Conservation (phyloP, 2,329 filamentous ascomycete genomes). For the Arthrobotrys sphaeroides region DNA sequence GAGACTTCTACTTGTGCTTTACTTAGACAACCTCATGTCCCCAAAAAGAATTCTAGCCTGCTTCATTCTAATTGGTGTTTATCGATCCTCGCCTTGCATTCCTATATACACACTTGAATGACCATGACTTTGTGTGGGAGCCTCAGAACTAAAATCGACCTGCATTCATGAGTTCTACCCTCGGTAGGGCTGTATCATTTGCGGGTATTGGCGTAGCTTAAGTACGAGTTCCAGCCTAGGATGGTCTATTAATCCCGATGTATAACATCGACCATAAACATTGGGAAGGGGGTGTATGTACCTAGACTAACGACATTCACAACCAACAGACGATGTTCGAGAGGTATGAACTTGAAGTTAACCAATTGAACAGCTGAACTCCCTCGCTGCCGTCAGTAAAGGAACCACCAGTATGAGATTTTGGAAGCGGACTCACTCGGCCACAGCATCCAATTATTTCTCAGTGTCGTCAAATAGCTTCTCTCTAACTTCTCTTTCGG, state of each 20-base stretch:
- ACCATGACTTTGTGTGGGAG: not conserved
- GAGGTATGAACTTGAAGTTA: slow-evolving; percentile 87
- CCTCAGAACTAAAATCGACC: not conserved
- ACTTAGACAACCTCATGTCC: slow-evolving; percentile 28
- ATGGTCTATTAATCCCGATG: not conserved
- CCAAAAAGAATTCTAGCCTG: slow-evolving; percentile 15
- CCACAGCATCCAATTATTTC: slow-evolving; percentile 89
- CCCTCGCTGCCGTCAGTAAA: not conserved
- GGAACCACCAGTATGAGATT: not conserved
- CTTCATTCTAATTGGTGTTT: slow-evolving; percentile 15
- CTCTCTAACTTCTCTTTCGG: slow-evolving; percentile 75
- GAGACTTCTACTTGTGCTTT: slow-evolving; percentile 47
- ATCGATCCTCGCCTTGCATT: not conserved
- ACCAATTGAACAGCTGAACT: slow-evolving; percentile 72
- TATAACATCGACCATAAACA: not conserved
- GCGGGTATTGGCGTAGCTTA: slow-evolving; percentile 69
- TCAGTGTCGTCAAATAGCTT: slow-evolving; percentile 76
- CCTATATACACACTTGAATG: not conserved
- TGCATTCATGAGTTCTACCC: not conserved
- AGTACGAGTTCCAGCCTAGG: slow-evolving; percentile 71
- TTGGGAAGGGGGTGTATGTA: slow-evolving; percentile 64
- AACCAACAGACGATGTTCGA: slow-evolving; percentile 83
- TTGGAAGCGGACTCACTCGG: slow-evolving; percentile 64
- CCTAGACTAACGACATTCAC: slow-evolving; percentile 82
- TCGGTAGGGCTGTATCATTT: not conserved